Evolutionary conservation across 257 asterid genomes (phyloP).

Genomic region (Coffea canephora): DNA sequence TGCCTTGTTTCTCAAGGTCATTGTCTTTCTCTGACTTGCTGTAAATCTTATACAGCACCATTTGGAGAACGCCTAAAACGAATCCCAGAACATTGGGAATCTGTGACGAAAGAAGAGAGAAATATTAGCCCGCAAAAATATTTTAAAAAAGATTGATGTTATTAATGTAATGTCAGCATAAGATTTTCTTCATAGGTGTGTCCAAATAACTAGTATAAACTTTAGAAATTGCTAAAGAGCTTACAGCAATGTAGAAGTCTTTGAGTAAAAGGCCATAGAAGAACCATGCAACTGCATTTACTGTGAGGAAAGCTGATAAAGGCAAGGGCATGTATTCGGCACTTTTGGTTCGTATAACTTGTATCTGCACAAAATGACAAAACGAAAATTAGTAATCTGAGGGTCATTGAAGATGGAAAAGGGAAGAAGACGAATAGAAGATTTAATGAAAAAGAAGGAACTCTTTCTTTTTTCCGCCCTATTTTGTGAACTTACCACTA

Average conservation of each 20-base stretch:
- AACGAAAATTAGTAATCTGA: too few species aligned
- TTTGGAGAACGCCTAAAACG: constrained; percentile 55
- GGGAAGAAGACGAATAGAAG: background rate
- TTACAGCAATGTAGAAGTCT: constrained; percentile 58
- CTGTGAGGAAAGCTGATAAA: constrained; percentile 61
- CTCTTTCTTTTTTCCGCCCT: too few species aligned
- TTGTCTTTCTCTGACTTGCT: constrained; percentile 30
- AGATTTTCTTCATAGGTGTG: background rate
- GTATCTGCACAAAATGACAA: constrained; percentile 41
- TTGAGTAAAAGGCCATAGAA: constrained; percentile 55
- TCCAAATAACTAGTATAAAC: background rate
- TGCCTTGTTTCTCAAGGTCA: constrained; percentile 12
- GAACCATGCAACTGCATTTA: constrained; percentile 70
- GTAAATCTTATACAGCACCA: constrained; percentile 49
- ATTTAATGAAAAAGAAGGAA: background rate
- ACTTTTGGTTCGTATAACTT: constrained; percentile 57
- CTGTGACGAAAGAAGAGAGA: constrained; percentile 12
- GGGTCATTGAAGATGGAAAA: too few species aligned
- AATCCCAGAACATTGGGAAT: constrained; percentile 72
- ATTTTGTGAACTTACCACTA: constrained; percentile 42
- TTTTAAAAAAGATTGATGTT: background rate
- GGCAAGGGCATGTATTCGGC: constrained; percentile 78
- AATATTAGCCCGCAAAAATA: background rate
- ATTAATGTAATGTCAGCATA: background rate
- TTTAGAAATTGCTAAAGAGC: constrained; percentile 2